phyloP scores from a whole-genome alignment of 116 monocot genomes.

The Zostera marina region DNA sequence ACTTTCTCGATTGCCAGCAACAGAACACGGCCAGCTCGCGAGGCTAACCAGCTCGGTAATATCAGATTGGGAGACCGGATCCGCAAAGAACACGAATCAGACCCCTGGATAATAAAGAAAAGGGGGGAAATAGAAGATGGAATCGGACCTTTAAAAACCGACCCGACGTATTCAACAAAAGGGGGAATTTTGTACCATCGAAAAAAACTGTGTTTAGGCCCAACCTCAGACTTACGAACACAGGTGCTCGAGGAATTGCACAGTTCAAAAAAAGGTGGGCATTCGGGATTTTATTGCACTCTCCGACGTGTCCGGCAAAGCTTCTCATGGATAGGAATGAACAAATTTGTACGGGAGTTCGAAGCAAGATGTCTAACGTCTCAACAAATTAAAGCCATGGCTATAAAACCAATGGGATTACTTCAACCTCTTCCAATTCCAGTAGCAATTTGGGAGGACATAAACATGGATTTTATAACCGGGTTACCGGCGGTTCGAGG shows the following conservation, averaged over 20 bases:
- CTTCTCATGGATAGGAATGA: slow-evolving; percentile 1
- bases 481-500: neutral
- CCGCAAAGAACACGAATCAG: neutral
- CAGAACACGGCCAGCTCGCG: neutral
- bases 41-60: neutral
- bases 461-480: slow-evolving; percentile 5
- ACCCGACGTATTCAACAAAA: too few relatives aligned
- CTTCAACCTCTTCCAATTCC: too few relatives aligned
- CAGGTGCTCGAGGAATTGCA: too few relatives aligned
- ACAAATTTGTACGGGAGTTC: neutral
- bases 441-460: too few relatives aligned
- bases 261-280: neutral
- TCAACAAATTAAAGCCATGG: neutral
- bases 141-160: too few relatives aligned
- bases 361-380: neutral
- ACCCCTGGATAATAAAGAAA: too few relatives aligned
- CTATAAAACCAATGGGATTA: too few relatives aligned
- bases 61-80: neutral
- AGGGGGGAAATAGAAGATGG: too few relatives aligned
- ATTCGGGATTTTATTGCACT: too few relatives aligned
- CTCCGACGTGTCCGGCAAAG: neutral
- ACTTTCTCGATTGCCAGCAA: neutral
- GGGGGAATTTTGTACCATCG: too few relatives aligned
- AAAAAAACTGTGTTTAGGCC: too few relatives aligned
- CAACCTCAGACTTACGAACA: too few relatives aligned